Evolutionary conservation across 129 eudicot genomes (phyloP).

Genomic region (Tagetes patula): DNA sequence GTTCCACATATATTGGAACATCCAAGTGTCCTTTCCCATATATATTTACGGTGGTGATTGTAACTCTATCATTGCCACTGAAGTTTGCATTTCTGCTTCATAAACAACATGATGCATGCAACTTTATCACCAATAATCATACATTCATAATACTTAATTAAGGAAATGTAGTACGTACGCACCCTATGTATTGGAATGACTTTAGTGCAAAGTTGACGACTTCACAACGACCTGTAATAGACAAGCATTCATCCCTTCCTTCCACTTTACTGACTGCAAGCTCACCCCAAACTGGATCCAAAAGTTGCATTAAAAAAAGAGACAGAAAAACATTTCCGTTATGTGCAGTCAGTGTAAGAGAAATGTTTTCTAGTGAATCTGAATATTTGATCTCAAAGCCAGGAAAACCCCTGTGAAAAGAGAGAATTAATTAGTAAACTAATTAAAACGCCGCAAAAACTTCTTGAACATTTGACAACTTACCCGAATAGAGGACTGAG

Average conservation of each 20-base stretch:
- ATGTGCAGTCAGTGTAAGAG: conserved; percentile 56
- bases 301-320: conserved; percentile 69
- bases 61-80: conserved; percentile 56
- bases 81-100: conserved; percentile 64
- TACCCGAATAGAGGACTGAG: conserved; percentile 79
- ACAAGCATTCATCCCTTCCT: conserved; percentile 34
- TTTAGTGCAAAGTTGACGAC: conserved; percentile 70
- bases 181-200: conserved; percentile 77
- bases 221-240: conserved; percentile 59
- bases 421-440: not conserved
- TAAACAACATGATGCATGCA: conserved; percentile 7
- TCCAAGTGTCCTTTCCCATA: conserved; percentile 55
- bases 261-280: conserved; percentile 44
- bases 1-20: conserved; percentile 64
- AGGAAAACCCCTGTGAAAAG: conserved; percentile 65
- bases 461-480: conserved; percentile 12
- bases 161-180: conserved; percentile 22
- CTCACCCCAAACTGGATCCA: conserved; percentile 64
- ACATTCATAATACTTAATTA: not conserved
- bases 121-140: conserved; percentile 7
- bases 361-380: conserved; percentile 56
- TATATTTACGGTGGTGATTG: conserved; percentile 52
- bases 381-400: conserved; percentile 68
- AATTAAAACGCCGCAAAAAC: conserved; percentile 10
- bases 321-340: conserved; percentile 60